Base-by-base conservation (phyloP, 768 basidiomycete species). In the Suillus brevipes region DNA sequence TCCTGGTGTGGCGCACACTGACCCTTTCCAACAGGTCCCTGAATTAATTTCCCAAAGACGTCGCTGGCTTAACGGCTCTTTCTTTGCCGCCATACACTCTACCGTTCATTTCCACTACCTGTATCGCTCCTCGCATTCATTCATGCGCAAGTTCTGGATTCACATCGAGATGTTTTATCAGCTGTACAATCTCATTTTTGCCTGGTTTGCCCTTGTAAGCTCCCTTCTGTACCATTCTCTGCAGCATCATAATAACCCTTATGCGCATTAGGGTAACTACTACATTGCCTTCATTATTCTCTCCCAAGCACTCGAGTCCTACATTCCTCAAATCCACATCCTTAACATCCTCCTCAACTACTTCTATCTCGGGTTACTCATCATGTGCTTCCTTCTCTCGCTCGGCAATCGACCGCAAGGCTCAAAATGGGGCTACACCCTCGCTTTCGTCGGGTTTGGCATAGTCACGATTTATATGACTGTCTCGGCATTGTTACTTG, bases 381-480 rank as follows among this genome's bases (percentile, higher is more conserved):
- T 95, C 70, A 88, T 87, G 78, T 96, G 94, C 74, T 96, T 96
- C 79, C 81, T 97, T 61, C 84, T 97, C 43, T 82, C 93, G 2
- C 79, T 98, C 62, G 97, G 96, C 0, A 98, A 98, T 74, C 80
- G 97, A 13, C 96, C 96, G 5, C 93, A 96, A 69, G 96, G 96
- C 38, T 85, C 89, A 4, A 95, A 93, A 75, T 88, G 89, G 85
- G 87, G 87, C 7, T 99, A 97, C 75, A 94, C 93, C 3, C 71
- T 85, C 8, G 90, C 94, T 36, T 88, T 98, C 71, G 73, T 97
- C 37, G 93, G 94, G 1, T 99, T 97, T 78, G 94, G 85, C 4
- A 5, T 97, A 28, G 88, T 99, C 68, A 99, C 97, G 38, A 75
- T 95, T n/a, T 99, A 99, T 73, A 99, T 99, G 97, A 94, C 95